Evolutionary conservation across 2,329 filamentous ascomycete species (phyloP).

Genomic region (Colletotrichum lentis): DNA sequence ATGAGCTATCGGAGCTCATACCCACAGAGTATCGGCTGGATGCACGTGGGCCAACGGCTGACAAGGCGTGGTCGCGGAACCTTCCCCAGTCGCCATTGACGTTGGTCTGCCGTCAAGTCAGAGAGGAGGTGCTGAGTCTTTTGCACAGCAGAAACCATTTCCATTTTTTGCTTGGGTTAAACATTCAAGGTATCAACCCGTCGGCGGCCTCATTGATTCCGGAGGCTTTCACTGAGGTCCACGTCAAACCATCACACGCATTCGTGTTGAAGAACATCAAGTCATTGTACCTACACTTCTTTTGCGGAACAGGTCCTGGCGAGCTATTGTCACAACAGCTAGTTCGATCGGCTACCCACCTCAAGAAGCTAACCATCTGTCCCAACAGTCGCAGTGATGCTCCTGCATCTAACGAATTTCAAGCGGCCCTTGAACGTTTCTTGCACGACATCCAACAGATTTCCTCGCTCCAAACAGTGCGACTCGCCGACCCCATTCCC

Average conservation of each 20-base stretch:
- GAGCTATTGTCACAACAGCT: background rate
- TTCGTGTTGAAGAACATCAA: background rate
- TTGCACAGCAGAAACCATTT: background rate
- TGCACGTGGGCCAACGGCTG: background rate
- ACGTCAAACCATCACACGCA: background rate
- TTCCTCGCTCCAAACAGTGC: background rate
- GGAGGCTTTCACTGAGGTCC: background rate
- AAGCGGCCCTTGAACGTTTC: background rate
- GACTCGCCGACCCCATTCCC: background rate
- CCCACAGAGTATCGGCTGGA: background rate
- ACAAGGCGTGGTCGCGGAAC: background rate
- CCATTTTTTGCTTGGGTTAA: background rate
- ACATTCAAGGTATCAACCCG: background rate
- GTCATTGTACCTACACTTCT: background rate
- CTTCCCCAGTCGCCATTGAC: background rate
- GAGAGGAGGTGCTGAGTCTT: background rate
- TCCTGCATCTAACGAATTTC: background rate
- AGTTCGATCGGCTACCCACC: background rate
- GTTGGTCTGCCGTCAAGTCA: background rate
- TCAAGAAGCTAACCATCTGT: background rate
- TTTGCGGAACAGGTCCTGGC: background rate
- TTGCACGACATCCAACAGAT: background rate
- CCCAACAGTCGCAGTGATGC: background rate
- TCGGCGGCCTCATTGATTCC: background rate
- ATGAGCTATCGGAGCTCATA: background rate